phyloP scores from a whole-genome alignment of 352 stramenopile species.

The Phytophthora fragariae region DNA sequence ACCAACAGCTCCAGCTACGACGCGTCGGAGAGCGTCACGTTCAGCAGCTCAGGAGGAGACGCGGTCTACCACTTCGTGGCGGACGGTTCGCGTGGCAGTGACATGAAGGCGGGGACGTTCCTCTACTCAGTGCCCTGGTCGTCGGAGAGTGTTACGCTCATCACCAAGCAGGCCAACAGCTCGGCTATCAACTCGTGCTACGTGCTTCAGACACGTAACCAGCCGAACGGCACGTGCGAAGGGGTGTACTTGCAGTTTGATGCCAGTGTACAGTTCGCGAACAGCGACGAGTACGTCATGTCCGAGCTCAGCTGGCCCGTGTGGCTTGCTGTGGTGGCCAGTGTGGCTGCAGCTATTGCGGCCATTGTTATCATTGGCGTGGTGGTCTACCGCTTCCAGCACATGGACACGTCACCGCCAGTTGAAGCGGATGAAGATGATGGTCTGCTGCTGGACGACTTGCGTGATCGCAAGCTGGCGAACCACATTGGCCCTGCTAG shows the following conservation, averaged over 20 bases:
- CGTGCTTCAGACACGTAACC: constrained; percentile 76
- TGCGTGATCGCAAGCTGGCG: constrained; percentile 19
- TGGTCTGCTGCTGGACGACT: constrained; percentile 50
- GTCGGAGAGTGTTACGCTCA: constrained; percentile 25
- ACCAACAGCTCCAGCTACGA: constrained; percentile 40
- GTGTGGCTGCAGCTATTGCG: constrained; percentile 57
- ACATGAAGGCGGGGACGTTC: constrained; percentile 75
- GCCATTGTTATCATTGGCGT: constrained; percentile 57
- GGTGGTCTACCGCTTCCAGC: constrained; percentile 56
- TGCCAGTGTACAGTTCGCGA: constrained; percentile 58
- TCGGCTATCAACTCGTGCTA: constrained; percentile 65
- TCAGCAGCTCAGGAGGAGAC: constrained; percentile 20
- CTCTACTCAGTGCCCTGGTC: constrained; percentile 57
- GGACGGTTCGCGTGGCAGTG: constrained; percentile 69
- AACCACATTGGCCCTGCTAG: constrained; percentile 22
- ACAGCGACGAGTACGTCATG: constrained; percentile 68
- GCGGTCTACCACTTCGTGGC: constrained; percentile 74
- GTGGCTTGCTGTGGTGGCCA: constrained; percentile 67
- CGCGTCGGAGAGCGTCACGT: constrained; percentile 17
- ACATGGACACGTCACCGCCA: constrained; percentile 29
- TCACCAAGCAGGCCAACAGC: constrained; percentile 44
- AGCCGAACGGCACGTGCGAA: constrained; percentile 64
- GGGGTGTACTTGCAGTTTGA: constrained; percentile 78
- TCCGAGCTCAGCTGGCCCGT: constrained; percentile 59
- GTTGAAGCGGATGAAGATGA: constrained; percentile 38